Conservation (phyloP, 2,329 filamentous ascomycete species). For the Westerdykella sp. region DNA sequence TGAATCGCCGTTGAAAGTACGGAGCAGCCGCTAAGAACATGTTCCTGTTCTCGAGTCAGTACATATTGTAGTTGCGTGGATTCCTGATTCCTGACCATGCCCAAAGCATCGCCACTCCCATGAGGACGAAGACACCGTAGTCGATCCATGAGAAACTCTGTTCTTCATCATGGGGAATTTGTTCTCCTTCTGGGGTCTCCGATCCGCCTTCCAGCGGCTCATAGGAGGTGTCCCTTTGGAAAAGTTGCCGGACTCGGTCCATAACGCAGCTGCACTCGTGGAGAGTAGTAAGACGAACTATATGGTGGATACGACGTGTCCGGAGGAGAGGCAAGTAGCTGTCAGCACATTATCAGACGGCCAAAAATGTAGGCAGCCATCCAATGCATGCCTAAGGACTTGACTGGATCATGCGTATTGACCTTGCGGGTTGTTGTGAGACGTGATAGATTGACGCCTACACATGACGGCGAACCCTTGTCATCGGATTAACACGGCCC, state of each 20-base stretch:
- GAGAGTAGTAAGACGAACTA: too few relatives aligned
- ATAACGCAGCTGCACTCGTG: constrained; percentile 21
- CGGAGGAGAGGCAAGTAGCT: too few relatives aligned
- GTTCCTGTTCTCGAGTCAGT: constrained; percentile 58
- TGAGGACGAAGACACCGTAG: constrained; percentile 75
- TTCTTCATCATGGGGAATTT: constrained; percentile 19
- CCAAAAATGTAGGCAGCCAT: too few relatives aligned
- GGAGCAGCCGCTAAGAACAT: constrained; percentile 96
- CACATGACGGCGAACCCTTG: neutral
- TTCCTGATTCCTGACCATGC: constrained; percentile 62
- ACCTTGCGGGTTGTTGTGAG: too few relatives aligned
- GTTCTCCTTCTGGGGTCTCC: constrained; percentile 29
- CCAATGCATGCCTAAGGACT: too few relatives aligned
- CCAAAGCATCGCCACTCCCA: constrained; percentile 95
- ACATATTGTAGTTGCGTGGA: neutral
- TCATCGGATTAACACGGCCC: too few relatives aligned
- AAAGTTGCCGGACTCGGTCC: constrained; percentile 31
- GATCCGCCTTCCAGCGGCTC: constrained; percentile 36
- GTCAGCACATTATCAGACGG: too few relatives aligned
- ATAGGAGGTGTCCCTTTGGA: constrained; percentile 28
- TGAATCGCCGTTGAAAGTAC: constrained; percentile 83
- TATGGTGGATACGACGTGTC: too few relatives aligned
- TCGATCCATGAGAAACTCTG: constrained; percentile 73
- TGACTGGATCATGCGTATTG: too few relatives aligned
- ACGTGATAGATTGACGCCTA: too few relatives aligned